phyloP scores from a whole-genome alignment of 176 grass and related monocot genomes.

The Phoenix roebelenii region DNA sequence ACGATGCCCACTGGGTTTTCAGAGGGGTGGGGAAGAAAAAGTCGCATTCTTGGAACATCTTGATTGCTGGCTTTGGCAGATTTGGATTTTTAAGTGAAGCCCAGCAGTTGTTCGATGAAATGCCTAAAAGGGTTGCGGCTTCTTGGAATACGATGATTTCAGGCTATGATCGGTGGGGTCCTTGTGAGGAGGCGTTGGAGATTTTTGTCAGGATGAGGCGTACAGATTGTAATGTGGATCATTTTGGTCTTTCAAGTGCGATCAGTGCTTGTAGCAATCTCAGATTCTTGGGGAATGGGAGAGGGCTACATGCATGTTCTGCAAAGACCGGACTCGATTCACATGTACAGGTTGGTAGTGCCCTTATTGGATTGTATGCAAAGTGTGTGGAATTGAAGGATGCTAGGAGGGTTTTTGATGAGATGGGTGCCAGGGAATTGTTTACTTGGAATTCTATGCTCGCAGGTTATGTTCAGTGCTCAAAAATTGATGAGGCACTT shows the following conservation, averaged over 20 bases:
- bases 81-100: conserved; percentile 19
- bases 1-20: conserved; percentile 13
- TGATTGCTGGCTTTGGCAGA: conserved; percentile 14
- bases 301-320: conserved; percentile 11
- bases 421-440: conserved; percentile 5
- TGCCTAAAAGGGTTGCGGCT: conserved; percentile 16
- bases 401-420: conserved; percentile 13
- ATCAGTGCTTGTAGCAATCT: conserved; percentile 24
- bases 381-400: conserved; percentile 17
- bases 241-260: conserved; percentile 12
- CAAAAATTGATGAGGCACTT: conserved; percentile 13
- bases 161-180: conserved; percentile 17
- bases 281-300: conserved; percentile 12
- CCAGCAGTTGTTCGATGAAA: conserved; percentile 13
- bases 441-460: conserved; percentile 33
- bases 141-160: conserved; percentile 25
- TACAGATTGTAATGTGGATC: conserved; percentile 10
- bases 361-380: conserved; percentile 12
- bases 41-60: conserved; percentile 24
- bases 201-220: conserved; percentile 10
- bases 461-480: conserved; percentile 15
- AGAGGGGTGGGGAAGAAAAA: conserved; percentile 10
- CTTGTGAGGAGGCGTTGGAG: conserved; percentile 16
- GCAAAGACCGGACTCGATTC: conserved; percentile 21
- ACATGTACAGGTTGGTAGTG: conserved; percentile 16